Base-by-base conservation (phyloP, 345 rosid genomes). In the Lumnitzera littorea region DNA sequence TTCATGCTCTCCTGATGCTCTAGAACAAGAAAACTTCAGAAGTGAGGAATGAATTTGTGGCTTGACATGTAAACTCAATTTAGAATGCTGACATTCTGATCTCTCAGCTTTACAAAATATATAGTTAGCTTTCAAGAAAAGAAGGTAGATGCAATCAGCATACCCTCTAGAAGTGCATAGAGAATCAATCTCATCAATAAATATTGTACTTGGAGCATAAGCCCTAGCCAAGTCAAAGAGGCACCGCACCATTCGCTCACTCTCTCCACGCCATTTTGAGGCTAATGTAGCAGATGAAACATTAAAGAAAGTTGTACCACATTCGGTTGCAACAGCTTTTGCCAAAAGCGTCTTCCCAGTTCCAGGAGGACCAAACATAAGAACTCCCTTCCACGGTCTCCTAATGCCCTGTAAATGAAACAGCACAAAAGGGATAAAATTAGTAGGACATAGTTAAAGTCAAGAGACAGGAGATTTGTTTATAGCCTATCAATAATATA, bases 301-400 rank as follows among this genome's bases (percentile, higher is more conserved):
- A 66, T 91, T 91, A 74, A 91, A 91, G 75, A 91, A 91, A 5
- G 98, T 91, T 55, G 98, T 91, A 43, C 98, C 95, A 70, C 96
- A 91, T 70, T 91, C 98, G 2, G 98, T 91, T 63, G 98, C 98
- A 70, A 91, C 98, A 56, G 98, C 98, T 77, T 91, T 91, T 20
- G 98, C 98, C 62, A 91, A 78, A 63, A 91, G 76, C 2, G 98
- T 91, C 82, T 91, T 91, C 58, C 98, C 96, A 51, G 98, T 91
- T 70, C 98, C 98, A 13, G 98, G 98, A 57, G 98, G 98, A 56
- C 98, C 98, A 87, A 91, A 91, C 98, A 91, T 91, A 62, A 91
- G 96, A 48, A 91, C 98, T 58, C 99, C 99, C 79, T 95, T 95
- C 99, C 99, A 91, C 0, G 99, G 99, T 78, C 99, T 88, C 81